Evolutionary conservation across 1,284 basidiomycete species (phyloP).

Genomic region (Sanghuangporus weigelae): DNA sequence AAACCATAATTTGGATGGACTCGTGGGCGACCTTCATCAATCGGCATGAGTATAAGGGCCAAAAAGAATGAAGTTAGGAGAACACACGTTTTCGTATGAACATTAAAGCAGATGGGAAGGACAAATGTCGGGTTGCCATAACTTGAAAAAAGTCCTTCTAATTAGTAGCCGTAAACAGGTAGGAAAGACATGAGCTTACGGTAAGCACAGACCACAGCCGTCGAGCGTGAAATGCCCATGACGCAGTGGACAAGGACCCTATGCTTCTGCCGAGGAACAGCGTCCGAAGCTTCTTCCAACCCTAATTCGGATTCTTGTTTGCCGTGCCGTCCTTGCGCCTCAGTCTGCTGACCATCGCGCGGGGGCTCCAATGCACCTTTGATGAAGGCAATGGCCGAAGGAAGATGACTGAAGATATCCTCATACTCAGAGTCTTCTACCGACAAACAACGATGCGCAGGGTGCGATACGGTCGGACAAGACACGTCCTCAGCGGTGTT

Average conservation of each 20-base stretch:
- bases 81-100: constrained; percentile 45
- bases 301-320: background rate
- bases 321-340: background rate
- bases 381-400: constrained; percentile 49
- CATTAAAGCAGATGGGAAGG: constrained; percentile 38
- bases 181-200: constrained; percentile 32
- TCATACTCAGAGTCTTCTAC: constrained; percentile 58
- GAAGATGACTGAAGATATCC: constrained; percentile 53
- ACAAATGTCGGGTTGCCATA: constrained; percentile 44
- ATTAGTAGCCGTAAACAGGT: constrained; percentile 1
- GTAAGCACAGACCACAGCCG: constrained; percentile 64
- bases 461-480: background rate
- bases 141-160: constrained; percentile 32
- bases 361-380: constrained; percentile 36
- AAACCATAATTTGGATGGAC: constrained; percentile 63
- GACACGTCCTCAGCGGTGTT: constrained; percentile 27
- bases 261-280: constrained; percentile 28
- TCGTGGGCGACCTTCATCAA: constrained; percentile 41
- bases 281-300: background rate
- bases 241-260: constrained; percentile 72
- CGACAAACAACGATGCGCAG: constrained; percentile 41
- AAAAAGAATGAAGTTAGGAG: constrained; percentile 9
- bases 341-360: background rate
- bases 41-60: background rate
- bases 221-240: constrained; percentile 66